Percentiles rank a stretch among this genome's conserved stretches.
Evolutionary conservation across 163 green algal species (phyloP).

Genomic region (Volvox carteri): DNA sequence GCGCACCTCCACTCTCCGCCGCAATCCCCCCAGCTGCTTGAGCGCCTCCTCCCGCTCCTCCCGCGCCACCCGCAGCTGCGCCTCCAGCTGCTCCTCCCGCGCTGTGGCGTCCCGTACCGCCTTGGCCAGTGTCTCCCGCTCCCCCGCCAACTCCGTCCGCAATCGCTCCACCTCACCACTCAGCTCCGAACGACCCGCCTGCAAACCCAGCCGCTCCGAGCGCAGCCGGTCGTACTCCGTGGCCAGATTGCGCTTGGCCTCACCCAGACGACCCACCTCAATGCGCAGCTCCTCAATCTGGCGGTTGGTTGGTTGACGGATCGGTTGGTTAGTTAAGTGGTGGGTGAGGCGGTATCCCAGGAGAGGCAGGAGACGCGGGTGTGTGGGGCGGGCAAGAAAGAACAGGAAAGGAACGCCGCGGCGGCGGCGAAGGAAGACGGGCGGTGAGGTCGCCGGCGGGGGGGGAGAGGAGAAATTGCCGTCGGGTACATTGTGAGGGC

Average conservation of each 20-base stretch:
- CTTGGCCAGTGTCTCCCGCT: constrained; percentile 55
- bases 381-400: background rate
- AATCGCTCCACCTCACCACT: constrained; percentile 16
- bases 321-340: no score
- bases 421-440: no score
- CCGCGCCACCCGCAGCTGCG: constrained; percentile 7
- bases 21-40: constrained; percentile 30
- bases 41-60: constrained; percentile 56
- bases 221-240: constrained; percentile 56
- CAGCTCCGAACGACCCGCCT: constrained; percentile 29
- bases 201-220: constrained; percentile 51
- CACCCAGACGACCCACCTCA: constrained; percentile 37
- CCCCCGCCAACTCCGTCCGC: constrained; percentile 27
- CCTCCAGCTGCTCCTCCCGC: constrained; percentile 52
- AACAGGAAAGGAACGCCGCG: no score
- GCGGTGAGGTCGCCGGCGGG: no score
- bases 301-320: no score
- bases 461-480: no score
- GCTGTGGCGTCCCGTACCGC: constrained; percentile 30
- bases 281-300: constrained; percentile 54
- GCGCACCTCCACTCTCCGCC: constrained; percentile 45
- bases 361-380: background rate
- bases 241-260: constrained; percentile 40
- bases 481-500: no score
- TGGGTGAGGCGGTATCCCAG: no score